Percentiles rank a stretch among this genome's conserved stretches.
Conservation (phyloP, 768 basidiomycete genomes). For the Pisolithus tinctorius region DNA sequence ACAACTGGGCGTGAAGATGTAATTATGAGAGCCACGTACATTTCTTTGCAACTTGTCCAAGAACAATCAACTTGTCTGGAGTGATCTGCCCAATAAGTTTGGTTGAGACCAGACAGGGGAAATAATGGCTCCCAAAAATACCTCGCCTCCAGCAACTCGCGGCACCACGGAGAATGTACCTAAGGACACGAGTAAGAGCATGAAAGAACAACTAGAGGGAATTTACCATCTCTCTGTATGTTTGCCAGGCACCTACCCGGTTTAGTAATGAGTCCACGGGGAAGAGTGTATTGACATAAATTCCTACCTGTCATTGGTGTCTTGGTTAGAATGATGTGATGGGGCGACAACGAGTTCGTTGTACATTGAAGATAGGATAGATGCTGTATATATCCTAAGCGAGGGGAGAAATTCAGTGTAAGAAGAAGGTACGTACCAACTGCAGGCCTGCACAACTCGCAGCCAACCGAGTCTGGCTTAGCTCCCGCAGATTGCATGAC, state of each 20-base stretch:
- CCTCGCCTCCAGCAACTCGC: constrained; percentile 64
- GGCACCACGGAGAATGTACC: constrained; percentile 69
- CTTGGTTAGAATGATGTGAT: constrained; percentile 60
- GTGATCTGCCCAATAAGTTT: constrained; percentile 31
- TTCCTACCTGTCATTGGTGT: constrained; percentile 52
- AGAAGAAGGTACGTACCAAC: constrained; percentile 32
- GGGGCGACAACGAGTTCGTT: constrained; percentile 63
- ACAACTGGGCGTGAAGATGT: not conserved
- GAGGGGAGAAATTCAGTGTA: not conserved
- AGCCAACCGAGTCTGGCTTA: constrained; percentile 47
- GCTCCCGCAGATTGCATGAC: constrained; percentile 47
- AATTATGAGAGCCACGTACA: constrained; percentile 26
- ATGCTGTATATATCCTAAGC: constrained; percentile 12
- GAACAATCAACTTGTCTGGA: constrained; percentile 56
- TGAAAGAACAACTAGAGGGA: not conserved
- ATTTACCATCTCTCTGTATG: constrained; percentile 56
- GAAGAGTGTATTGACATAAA: not conserved
- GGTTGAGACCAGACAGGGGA: not conserved
- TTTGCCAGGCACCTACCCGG: constrained; percentile 51
- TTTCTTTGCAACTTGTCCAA: constrained; percentile 62
- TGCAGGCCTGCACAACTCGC: constrained; percentile 69
- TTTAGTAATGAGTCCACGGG: not conserved
- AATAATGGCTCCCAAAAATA: constrained; percentile 6
- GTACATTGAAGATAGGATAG: constrained; percentile 42
- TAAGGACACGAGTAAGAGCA: constrained; percentile 3